Base-by-base conservation (phyloP, 164 flowering plant species). In the Dillenia suffruticosa region DNA sequence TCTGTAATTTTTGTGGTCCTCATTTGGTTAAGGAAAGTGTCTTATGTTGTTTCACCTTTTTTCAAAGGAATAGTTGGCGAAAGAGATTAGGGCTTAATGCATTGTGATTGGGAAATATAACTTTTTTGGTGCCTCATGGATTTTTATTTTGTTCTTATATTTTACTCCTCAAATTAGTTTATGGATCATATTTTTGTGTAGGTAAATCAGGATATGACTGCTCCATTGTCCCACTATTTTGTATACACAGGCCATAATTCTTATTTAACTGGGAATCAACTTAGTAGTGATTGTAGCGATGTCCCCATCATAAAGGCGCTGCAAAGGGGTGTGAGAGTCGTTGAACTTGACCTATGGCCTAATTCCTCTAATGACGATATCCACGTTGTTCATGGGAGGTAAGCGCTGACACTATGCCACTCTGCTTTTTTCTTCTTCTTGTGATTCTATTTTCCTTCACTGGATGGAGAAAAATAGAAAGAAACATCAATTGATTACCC, bases 291-390 rank as follows among this genome's bases (percentile, higher is more conserved):
- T 56, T 71, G 77, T 54, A 83, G 87, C 24, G 83, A 73, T 46
- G 63, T 63, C n/a, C 87, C 87, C 5, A 81, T 83, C 26, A 74
- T 73, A 32, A 64, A 72, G 17, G 83, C 85, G 50, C 72, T 83
- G 11, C 49, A 68, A 12, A 61, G 72, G 68, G 85, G 87, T 50
- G 84, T 83, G 2, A 70, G 83, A 66, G 87, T 81, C 9, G 75
- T 83, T 64, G 87, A 83, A 61, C 63, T 83, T 40, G 87, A 83
- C 59, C 57, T 83, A 62, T 83, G 87, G 87, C 85, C 85, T 32
- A 79, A 83, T 66, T 68, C 80, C 5, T 54, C 71, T 1, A 72
- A 75, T 51, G 82, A 83, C 46, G 47, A 79, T 53, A 63, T 83
- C 7, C 32, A 69, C 52, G 57, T 82, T 58, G 57, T 70, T 58